Base-by-base conservation (phyloP, 345 rosid species). In the Luvunga scandens region DNA sequence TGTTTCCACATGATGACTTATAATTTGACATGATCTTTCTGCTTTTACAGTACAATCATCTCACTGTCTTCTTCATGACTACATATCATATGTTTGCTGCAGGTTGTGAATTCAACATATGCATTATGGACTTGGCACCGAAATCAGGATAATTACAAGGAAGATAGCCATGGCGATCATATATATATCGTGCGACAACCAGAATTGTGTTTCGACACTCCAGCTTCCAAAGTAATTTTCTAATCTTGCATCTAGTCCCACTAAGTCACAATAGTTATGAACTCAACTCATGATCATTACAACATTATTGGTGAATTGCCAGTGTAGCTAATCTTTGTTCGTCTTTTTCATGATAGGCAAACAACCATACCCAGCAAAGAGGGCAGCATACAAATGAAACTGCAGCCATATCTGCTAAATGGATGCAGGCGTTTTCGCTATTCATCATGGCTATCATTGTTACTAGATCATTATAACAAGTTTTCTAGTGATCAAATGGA, bases 71-170 rank as follows among this genome's bases (percentile, higher is more conserved):
- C 22, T 53, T 18, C 19, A 53, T 53, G 57, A 18, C 45, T 13
- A 2, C 12, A 22, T 22, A 28, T 62, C 24, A 39, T 42, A 34
- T 68, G 21, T 66, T 45, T 28, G 28, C 7, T 69, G 79, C 89
- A 93, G 97, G 89, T 94, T 22, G 48, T 88, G 84, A 95, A 93
- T 77, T 88, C 91, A 34, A 91, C 98, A 31, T 80, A 88, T 56
- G 98, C 98, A 48, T 68, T 94, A 34, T 94, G 98, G 98, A 88
- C 88, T 28, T 94, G 98, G 98, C 92, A 94, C 48, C 83, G 98
- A 76, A 95, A 95, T 81, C 97, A 90, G 86, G 98, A 93, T 70
- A 71, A 69, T 0, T 90, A 87, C 72, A 88, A 84, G 71, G 88
- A 88, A 12, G 88, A 90, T 6, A 85, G 81, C 34, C 80, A 55